Evolutionary conservation across 495 filamentous ascomycete species (phyloP), one percentile per base, ranked within the genome.

Genomic region (Monascus purpureus): DNA sequence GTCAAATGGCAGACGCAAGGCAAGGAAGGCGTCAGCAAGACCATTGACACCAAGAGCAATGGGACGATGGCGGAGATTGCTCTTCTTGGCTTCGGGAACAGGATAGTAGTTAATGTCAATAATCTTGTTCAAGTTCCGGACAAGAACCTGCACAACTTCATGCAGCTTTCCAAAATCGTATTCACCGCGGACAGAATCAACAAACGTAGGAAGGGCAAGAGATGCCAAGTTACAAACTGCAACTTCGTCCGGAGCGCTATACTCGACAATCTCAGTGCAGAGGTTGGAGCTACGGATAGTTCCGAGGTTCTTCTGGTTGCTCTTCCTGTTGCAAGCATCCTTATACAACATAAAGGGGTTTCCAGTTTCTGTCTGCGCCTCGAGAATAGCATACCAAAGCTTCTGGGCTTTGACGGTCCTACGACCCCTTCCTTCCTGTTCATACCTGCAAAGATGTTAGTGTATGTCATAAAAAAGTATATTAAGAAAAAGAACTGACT

Each of bases 331-430:
- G 70, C 82, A 88, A 42, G 80, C 73, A 58, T 97, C 90, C 68
- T 97, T 97, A 77, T 97, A 97, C 34, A 94, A 75, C 82, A 97
- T 96, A 67, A 92, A 97, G 28, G 90, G 90, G 61, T 93, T 94
- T 36, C 90, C 90, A 25, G 90, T 97, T 73, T 97, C 90, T 18
- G 86, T 94, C 65, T 97, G 90, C 36, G 92, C 79, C 59, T 97
- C 90, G 25, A 97, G 72, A 39, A 97, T 93, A 33, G 85, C 81
- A 54, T 94, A 94, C 90, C 90, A 97, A 29, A 97, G 80, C 68
- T 96, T 95, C 67, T 97, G 90, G 29, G 90, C 90, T 62, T 93
- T 90, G 54, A 97, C 64, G 22, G 78, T 93, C 58, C 77, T 77
- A 36, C 87, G 84, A 31, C 90, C 85, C 35, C 81, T 73, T 40